phyloP scores from a whole-genome alignment of 805 yeast species.

The Kazachstania africana region DNA sequence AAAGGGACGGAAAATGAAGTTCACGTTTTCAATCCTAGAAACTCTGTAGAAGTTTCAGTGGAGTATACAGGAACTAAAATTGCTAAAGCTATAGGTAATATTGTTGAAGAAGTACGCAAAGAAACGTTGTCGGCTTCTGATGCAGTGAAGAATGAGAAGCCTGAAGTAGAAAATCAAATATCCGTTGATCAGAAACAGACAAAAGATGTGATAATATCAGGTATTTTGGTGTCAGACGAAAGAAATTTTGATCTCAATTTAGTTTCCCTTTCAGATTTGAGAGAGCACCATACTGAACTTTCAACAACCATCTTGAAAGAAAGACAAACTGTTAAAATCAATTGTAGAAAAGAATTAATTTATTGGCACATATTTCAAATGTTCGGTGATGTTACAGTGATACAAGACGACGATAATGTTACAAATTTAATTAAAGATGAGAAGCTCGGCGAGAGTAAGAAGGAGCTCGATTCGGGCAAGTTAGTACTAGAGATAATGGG shows the following conservation, averaged over 20 bases:
- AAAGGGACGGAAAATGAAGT: slow-evolving; percentile 85
- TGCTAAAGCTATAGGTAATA: slow-evolving; percentile 61
- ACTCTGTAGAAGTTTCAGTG: slow-evolving; percentile 68
- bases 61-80: slow-evolving; percentile 74
- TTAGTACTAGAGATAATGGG: slow-evolving; percentile 52
- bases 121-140: slow-evolving; percentile 16
- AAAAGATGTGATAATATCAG: slow-evolving; percentile 40
- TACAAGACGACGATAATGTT: slow-evolving; percentile 40
- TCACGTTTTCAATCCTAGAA: slow-evolving; percentile 82
- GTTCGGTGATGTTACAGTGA: slow-evolving; percentile 75
- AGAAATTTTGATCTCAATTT: slow-evolving; percentile 81
- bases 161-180: too few species aligned
- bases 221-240: slow-evolving; percentile 65
- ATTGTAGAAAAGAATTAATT: slow-evolving; percentile 70
- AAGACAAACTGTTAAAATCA: slow-evolving; percentile 63
- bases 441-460: slow-evolving; percentile 18
- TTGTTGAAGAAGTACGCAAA: slow-evolving; percentile 36
- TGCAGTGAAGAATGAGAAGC: slow-evolving; percentile 33
- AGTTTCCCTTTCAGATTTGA: slow-evolving; percentile 73
- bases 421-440: slow-evolving; percentile 24
- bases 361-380: slow-evolving; percentile 87
- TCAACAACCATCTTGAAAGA: slow-evolving; percentile 79
- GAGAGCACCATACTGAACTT: slow-evolving; percentile 71
- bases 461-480: slow-evolving; percentile 14
- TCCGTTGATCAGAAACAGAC: neutral